Evolutionary conservation across 192 early-diverging fungal genomes (phyloP).

Genomic region (Coemansia sp.): DNA sequence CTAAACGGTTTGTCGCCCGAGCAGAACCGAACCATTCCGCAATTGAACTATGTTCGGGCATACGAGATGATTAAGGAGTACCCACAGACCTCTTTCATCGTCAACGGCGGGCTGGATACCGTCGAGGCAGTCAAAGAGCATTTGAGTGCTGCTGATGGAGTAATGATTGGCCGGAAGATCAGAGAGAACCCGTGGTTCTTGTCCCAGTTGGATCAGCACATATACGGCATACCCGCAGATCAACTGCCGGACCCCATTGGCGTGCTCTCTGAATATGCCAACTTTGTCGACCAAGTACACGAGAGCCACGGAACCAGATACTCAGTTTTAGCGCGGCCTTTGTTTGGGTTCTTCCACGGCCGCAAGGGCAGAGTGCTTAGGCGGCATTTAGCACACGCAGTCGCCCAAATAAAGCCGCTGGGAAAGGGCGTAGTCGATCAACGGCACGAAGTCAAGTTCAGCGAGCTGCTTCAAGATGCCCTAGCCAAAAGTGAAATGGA

Average conservation of each 20-base stretch:
- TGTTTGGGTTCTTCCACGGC: constrained; percentile 42
- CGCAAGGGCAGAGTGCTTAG: constrained; percentile 36
- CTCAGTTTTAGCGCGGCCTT: constrained; percentile 41
- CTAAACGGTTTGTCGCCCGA: constrained; percentile 67
- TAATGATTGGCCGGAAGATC: constrained; percentile 75
- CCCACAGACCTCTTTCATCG: constrained; percentile 58
- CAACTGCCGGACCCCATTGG: constrained; percentile 6
- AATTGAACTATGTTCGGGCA: constrained; percentile 64
- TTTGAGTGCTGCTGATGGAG: constrained; percentile 59
- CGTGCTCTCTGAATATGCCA: constrained; percentile 32
- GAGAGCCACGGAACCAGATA: constrained; percentile 24
- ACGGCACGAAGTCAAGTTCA: constrained; percentile 11
- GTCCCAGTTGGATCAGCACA: constrained; percentile 56
- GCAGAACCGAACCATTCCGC: constrained; percentile 69
- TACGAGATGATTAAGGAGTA: constrained; percentile 59
- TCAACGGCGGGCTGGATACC: constrained; percentile 72
- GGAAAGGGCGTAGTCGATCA: constrained; percentile 8
- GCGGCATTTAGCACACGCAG: constrained; percentile 12
- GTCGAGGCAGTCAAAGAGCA: constrained; percentile 54
- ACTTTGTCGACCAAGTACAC: constrained; percentile 40
- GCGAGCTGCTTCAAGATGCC: constrained; percentile 28
- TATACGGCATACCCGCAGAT: constrained; percentile 21
- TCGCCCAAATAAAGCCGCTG: constrained; percentile 7
- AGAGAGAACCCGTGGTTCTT: constrained; percentile 72
- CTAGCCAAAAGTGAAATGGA: constrained; percentile 18